Evolutionary conservation across 306 rosid genomes (phyloP), one percentile per base, ranked within the genome.

Genomic region (Quercus variabilis): DNA sequence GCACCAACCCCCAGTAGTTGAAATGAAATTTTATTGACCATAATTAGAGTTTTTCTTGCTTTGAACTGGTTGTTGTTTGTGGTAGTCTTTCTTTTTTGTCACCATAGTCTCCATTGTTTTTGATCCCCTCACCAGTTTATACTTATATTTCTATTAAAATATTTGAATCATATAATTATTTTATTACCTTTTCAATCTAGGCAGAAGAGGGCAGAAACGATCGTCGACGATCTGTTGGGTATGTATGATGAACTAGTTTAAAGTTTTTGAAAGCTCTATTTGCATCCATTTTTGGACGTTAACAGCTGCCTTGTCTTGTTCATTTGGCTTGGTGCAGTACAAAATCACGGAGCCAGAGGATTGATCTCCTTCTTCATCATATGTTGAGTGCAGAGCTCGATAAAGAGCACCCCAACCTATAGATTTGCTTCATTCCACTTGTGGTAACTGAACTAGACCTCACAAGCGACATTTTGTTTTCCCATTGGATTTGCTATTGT

Each of bases 321-420:
- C 76, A 15, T 65, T 69, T 74, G 77, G 52, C 88, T 59, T 82
- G 71, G 49, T 90, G 82, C 92, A 96, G 99, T 83, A 88, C 96
- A 41, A 96, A 93, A 86, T 5, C 90, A 70, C 90, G 83, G 64
- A 96, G 93, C 83, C 96, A 90, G 78, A 96, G 98, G 85, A 91
- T 90, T 82, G 97, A 90, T 73, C 70, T 25, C 71, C 99, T 96
- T 83, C 99, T 96, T 77, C 99, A 96, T 88, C 98, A 93, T 84
- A 96, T 96, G 94, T 79, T 93, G 91, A 96, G 99, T 83, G 81
- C 94, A 19, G 99, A 96, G 86, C 87, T 96, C 67, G 56, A 78
- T 78, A 68, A 84, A 79, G 80, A 90, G 65, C 31, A 85, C 86
- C 73, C 93, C 79, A 73, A 52, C 72, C 60, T 90, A 75, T 83